Percentiles rank a stretch among this genome's conserved stretches.
phyloP scores from a whole-genome alignment of 352 stramenopile genomes.

The Pythium periplocum region DNA sequence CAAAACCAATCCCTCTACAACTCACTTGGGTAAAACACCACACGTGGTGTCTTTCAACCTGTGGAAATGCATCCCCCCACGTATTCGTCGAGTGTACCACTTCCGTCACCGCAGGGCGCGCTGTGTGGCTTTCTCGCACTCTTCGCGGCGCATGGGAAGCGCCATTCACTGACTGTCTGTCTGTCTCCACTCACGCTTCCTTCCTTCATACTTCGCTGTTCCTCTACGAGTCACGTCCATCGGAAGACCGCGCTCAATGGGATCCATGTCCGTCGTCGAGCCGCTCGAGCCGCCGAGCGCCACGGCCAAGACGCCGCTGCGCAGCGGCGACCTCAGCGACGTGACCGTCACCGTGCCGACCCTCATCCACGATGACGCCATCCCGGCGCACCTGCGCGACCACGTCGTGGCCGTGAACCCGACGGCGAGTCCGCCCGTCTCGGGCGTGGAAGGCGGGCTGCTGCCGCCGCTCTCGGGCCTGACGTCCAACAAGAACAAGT shows the following conservation, averaged over 20 bases:
- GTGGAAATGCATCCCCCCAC: no score
- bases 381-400: conserved; percentile 55
- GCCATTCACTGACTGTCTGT: no score
- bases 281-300: conserved; percentile 22
- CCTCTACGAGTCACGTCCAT: no score
- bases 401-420: conserved; percentile 44
- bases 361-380: conserved; percentile 25
- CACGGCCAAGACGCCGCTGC: background rate
- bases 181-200: no score
- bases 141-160: no score
- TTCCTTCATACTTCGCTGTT: no score
- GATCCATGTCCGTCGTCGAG: conserved; percentile 5
- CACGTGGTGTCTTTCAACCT: no score
- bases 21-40: no score
- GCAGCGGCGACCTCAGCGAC: conserved; percentile 1
- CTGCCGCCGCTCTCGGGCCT: conserved; percentile 58
- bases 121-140: no score
- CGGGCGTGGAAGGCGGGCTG: conserved; percentile 32
- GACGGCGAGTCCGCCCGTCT: conserved; percentile 9
- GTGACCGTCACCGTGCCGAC: conserved; percentile 2
- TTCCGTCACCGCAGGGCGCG: no score
- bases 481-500: conserved; percentile 51
- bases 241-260: background rate
- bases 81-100: no score
- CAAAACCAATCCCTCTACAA: no score